Base-by-base conservation (phyloP, 2,329 filamentous ascomycete species). In the Aspergillus clavatus region DNA sequence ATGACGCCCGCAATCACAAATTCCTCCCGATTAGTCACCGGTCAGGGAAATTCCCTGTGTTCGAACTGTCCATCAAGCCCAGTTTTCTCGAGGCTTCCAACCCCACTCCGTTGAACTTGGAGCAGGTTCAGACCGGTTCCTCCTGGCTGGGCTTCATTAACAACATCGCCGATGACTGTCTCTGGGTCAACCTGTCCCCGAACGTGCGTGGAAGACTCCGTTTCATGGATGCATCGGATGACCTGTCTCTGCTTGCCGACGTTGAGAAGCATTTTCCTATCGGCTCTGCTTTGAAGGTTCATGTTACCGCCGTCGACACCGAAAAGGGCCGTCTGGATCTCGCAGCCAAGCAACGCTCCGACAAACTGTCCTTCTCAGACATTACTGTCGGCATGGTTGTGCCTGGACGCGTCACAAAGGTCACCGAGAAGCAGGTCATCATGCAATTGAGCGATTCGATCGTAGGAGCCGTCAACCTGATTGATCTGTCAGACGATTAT, bases 1-100 rank as follows among this genome's bases (percentile, higher is more conserved):
- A 97, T 62, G 89, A 96, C 69, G 87, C 89, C 40, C 84, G 86
- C 54, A 94, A 88, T 57, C 88, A 96, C 68, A 83, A 86, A 37
- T 98, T 95, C 72, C 75, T 98, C 33, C 90, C 93, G 2, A 87
- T 98, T 58, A 87, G 86, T 28, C 91, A 97, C 69, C 81, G 89
- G 42, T 82, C 83, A 38, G 83, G 82, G 45, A 90, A 89, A 65
- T 83, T 84, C 36, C 74, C 81, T 0, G 85, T 95, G 1, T 86
- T 91, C 47, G 93, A 98, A 65, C 78, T 97, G 42, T 93, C 90
- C 3, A 80, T 86, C 3, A 96, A 90, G 69, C 78, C 81, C 26
- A 85, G 80, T 42, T 71, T 74, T 46, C 60, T 78, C 29, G 54
- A 72, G 36, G 65, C 71, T n/a, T 66, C 63, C 46, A 79, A 86